phyloP scores from a whole-genome alignment of 2,329 filamentous ascomycete genomes.

The Aphanoascus verrucosus region DNA sequence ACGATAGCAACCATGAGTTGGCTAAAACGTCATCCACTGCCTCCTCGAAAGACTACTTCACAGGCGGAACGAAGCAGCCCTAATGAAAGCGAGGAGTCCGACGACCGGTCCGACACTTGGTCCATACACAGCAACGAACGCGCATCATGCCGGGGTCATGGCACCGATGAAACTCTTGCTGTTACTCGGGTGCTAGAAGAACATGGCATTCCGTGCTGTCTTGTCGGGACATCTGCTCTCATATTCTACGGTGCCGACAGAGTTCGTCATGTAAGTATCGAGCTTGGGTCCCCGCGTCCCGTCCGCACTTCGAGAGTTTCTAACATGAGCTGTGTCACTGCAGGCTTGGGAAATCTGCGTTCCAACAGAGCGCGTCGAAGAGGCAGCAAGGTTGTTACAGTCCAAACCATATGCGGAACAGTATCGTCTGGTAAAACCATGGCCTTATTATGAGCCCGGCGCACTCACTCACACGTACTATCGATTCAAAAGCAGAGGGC shows the following conservation, averaged over 20 bases:
- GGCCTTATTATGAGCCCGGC: slow-evolving; percentile 18
- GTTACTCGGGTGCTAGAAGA: slow-evolving; percentile 22
- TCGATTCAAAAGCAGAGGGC: slow-evolving; percentile 23
- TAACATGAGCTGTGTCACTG: slow-evolving; percentile 10
- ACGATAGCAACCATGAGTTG: no score
- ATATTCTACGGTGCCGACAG: slow-evolving; percentile 23
- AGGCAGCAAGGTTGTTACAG: slow-evolving; percentile 20
- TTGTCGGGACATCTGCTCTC: slow-evolving; percentile 23
- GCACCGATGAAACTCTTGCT: slow-evolving; percentile 22
- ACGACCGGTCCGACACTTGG: no score
- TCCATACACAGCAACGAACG: no score
- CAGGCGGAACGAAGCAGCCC: no score
- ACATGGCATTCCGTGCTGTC: slow-evolving; percentile 23
- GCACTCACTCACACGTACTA: slow-evolving; percentile 23
- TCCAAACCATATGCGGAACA: slow-evolving; percentile 18
- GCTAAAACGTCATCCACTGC: no score
- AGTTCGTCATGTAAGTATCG: slow-evolving; percentile 18
- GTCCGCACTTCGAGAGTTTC: slow-evolving; percentile 6
- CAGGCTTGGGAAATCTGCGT: slow-evolving; percentile 25
- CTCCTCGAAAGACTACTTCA: no score
- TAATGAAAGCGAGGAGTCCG: no score
- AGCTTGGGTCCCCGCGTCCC: slow-evolving; percentile 11
- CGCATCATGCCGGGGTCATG: slow-evolving; percentile 16
- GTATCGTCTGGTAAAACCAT: slow-evolving; percentile 19
- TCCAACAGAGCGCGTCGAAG: slow-evolving; percentile 19